Evolutionary conservation across 2,329 filamentous ascomycete genomes (phyloP).

Genomic region (Colletotrichum horii): DNA sequence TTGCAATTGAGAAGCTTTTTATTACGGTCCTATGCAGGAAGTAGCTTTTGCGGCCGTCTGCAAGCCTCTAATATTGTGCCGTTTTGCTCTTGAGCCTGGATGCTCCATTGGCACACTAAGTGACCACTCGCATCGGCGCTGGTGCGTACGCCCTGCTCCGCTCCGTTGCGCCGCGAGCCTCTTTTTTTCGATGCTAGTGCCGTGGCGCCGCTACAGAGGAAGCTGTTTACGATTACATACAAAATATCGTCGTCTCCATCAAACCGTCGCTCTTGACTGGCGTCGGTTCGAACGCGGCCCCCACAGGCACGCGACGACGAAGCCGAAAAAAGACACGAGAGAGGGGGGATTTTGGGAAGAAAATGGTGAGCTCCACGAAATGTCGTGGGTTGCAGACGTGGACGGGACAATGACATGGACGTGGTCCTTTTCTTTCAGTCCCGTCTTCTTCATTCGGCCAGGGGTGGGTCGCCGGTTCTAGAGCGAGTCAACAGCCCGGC

Average conservation of each 20-base stretch:
- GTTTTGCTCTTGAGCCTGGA: not conserved
- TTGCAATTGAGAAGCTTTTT: not conserved
- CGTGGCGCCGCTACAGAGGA: not conserved
- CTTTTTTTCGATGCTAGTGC: constrained; percentile 2
- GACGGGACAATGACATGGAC: not conserved
- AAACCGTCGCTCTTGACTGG: not conserved
- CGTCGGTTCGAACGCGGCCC: not conserved
- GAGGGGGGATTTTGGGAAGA: not conserved
- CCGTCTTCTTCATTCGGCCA: not conserved
- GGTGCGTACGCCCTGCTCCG: not conserved
- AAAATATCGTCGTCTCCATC: constrained; percentile 12
- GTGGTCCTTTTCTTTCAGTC: not conserved
- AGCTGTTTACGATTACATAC: constrained; percentile 5
- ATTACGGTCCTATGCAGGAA: not conserved
- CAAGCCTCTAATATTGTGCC: not conserved
- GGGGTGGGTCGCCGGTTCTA: constrained; percentile 1
- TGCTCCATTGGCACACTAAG: not conserved
- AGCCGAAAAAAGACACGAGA: not conserved
- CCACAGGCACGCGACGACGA: constrained; percentile 16
- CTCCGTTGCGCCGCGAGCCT: not conserved
- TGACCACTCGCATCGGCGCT: not conserved
- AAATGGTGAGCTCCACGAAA: not conserved
- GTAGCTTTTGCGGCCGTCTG: not conserved
- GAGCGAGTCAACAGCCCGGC: constrained; percentile 20
- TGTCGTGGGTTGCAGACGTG: not conserved